Evolutionary conservation across 2,329 filamentous ascomycete genomes (phyloP), one percentile per base, ranked within the genome.

Genomic region (Arachnomyces sp.): DNA sequence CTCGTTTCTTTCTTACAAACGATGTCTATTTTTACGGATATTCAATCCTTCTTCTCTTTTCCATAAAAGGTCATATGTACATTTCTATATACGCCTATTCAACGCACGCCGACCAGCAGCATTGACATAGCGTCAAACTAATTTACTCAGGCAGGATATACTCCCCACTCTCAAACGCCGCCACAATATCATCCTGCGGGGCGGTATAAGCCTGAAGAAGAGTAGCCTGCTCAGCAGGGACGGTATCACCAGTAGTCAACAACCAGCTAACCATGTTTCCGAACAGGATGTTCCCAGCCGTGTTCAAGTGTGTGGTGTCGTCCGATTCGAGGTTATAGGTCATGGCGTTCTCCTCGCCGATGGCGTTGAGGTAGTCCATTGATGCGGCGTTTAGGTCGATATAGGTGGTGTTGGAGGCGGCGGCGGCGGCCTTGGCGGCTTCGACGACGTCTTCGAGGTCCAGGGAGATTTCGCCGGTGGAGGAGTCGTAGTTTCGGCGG

Each of bases 241-340:
- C 21, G 9, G 21, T 25, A 25, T 25, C 21, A 25, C 21, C 21
- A 9, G 21, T 25, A 9, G 21, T 25, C 39, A 71, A 43, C 47
- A 80, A 55, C 43, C 77, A 72, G 2, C 69, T 71, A 13, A 80
- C 72, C 53, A 81, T 65, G 29, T 74, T 67, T 1, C 74, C 71
- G 58, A 81, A 81, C 0, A 81, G 73, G 1, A 68, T 60, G 18
- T 65, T 68, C 0, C 77, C 77, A 42, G 63, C 61, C 2, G 54
- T 51, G 51, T 78, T 80, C 25, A 81, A 49, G 57, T 82, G 78
- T 2, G 77, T 80, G 34, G 61, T 59, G 50, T 82, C 78, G 3
- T 53, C 58, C 2, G 61, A 45, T 3, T 51, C 52, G 21, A 72
- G 53, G 49, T 77, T 73, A 46, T 78, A 76, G 31, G 50, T 61